Evolutionary conservation across 2,329 filamentous ascomycete genomes (phyloP).

Genomic region (Lachnum nothofagi): DNA sequence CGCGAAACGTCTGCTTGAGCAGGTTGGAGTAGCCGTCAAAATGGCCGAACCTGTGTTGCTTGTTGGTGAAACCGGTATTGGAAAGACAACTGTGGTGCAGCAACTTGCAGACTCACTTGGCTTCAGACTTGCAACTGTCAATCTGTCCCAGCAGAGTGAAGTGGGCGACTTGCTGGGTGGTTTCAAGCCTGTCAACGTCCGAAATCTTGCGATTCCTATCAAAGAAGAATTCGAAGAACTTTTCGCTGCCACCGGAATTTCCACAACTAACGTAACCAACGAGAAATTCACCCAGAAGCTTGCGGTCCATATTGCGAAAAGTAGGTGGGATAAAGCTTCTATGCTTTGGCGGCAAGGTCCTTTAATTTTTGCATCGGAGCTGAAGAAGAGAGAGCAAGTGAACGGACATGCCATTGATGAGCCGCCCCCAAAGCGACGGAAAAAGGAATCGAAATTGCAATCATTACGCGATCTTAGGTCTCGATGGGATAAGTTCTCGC

Average conservation of each 20-base stretch:
- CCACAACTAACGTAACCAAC: slow-evolving; percentile 79
- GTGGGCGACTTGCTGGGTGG: slow-evolving; percentile 92
- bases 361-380: slow-evolving; percentile 69
- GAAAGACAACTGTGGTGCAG: slow-evolving; percentile 94
- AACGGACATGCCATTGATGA: slow-evolving; percentile 41
- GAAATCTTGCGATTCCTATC: slow-evolving; percentile 79
- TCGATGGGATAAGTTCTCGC: slow-evolving; percentile 76
- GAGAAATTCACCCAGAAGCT: slow-evolving; percentile 78
- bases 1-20: slow-evolving; percentile 78
- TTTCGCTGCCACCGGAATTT: slow-evolving; percentile 80
- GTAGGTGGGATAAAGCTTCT: slow-evolving; percentile 81
- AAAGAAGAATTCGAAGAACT: slow-evolving; percentile 92
- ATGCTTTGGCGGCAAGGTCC: slow-evolving; percentile 86
- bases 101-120: slow-evolving; percentile 80
- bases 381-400: slow-evolving; percentile 42
- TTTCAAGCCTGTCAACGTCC: slow-evolving; percentile 90
- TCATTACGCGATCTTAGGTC: slow-evolving; percentile 52
- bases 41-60: slow-evolving; percentile 84
- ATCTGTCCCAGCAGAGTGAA: slow-evolving; percentile 96
- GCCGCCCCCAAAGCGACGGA: slow-evolving; percentile 65
- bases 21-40: slow-evolving; percentile 76
- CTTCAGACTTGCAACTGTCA: slow-evolving; percentile 85
- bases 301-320: slow-evolving; percentile 70
- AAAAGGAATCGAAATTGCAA: slow-evolving; percentile 62
- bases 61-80: slow-evolving; percentile 97